Evolutionary conservation across 495 filamentous ascomycete genomes (phyloP), one percentile per base, ranked within the genome.

Genomic region (Penicillium tannophilum): DNA sequence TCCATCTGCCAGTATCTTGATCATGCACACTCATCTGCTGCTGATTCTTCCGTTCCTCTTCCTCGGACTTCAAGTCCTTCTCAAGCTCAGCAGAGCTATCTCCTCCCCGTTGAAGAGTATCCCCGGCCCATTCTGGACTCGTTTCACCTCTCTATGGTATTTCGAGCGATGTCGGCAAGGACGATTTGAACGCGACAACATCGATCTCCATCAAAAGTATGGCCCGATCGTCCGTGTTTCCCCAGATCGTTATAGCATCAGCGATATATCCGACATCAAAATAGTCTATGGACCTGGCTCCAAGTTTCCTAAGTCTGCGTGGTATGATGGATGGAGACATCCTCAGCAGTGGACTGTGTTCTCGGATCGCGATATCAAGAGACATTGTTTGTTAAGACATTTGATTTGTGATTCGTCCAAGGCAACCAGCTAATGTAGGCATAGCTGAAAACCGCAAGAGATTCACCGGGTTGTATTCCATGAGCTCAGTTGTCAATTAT

Each of bases 141-240:
- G 79, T 1, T 80, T 86, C 60, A 83, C 81, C 7, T 75, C 79
- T 24, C 60, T 82, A 19, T 88, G 85, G 84, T 82, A 82, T 56
- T 77, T 84, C 51, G 64, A 68, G 4, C 72, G 67, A 9, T 65
- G 83, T 20, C 69, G 66, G 19, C 59, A 64, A 8, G 79, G 81
- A 12, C 59, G 70, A 11, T 81, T 81, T 51, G 72, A 85, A 28
- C 48, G 67, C 8, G 75, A 75, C 19, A 79, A 81, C 51, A 73
- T 82, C 30, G 50, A 52, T 0, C 65, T 85, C 14, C 84, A 86
- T 61, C 35, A 58, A 8, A 41, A 59, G 43, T 71, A 69, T 42
- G 78, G 79, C 0, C 62, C 73, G 0, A 63, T 83, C 9, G 79
- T 85, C 8, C 77, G 80, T 8, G 59, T 81, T 43, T 76, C 74